Evolutionary conservation across 192 early-diverging fungal genomes (phyloP), one percentile per base, ranked within the genome.

Genomic region (Rhizoclosmatium globosum): DNA sequence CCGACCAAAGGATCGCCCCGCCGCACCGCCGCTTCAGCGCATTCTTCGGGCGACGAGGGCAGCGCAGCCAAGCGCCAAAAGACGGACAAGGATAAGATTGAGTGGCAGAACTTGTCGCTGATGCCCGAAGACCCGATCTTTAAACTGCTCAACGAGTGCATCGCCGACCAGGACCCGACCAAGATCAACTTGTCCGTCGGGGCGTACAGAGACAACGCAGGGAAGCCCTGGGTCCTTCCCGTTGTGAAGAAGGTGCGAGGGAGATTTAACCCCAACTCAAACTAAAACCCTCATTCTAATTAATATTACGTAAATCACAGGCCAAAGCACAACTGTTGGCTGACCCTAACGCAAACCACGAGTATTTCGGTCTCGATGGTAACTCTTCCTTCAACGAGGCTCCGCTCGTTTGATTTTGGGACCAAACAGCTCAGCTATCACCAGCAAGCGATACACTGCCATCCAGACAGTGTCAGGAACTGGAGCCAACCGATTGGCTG

Each of bases 151-250:
- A 94, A 92, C 23, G 81, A 87, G 57, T 97, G 92, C 85, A 93
- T 93, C 83, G 92, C 92, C 46, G 96, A 98, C 79, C 80, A 88
- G 2, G 78, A 91, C 77, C 83, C 91, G 56, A 77, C 87, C 62
- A 97, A 96, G 86, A 92, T 99, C 43, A 98, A 98, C 84, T 80
- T 99, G 31, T 94, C 95, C 78, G 94, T 99, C 4, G 98, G 98
- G 66, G 98, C 98, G 19, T 99, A 97, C 85, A 90, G 98, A 69
- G 93, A 92, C 74, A 90, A 97, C 77, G 80, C 91, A 3, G 93
- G 95, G 76, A 95, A 97, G 86, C 98, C 98, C 23, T 99, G 94
- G 93, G 88, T 98, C 3, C 90, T 99, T 4, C 95, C 95, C 15
- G 95, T 95, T 31, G 97, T 99, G n/a, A 89, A 88, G 81, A 97